These are phyloP conservation scores for Eragrostis tef DNA, from an alignment of 202 grass and related monocot species.

Conservation along the genomic window DNA sequence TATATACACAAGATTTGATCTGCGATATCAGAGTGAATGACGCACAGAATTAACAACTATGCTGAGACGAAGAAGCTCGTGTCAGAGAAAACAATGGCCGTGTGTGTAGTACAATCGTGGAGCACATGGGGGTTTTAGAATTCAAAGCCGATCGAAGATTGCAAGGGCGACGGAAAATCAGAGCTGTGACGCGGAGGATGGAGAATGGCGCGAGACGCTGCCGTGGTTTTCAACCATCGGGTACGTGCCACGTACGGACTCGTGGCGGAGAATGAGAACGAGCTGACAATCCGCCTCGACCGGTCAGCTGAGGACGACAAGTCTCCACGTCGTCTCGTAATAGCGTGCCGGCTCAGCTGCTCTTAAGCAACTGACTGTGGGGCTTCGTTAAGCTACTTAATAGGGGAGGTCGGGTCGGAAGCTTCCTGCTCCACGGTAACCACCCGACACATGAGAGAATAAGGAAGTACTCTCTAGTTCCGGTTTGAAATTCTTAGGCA, in stretches of 20 bases:
- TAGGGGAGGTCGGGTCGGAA: no score
- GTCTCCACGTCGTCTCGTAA: background rate
- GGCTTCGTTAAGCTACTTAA: no score
- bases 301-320: background rate
- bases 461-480: no score
- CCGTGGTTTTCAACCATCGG: background rate
- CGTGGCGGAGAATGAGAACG: background rate
- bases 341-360: background rate
- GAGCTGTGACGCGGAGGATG: constrained; percentile 36
- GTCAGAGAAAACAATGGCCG: background rate
- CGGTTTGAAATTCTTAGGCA: no score
- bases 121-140: background rate
- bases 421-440: no score
- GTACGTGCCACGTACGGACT: background rate
- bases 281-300: background rate
- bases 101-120: background rate
- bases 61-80: background rate
- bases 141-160: background rate
- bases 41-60: no score
- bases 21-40: no score
- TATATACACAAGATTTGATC: no score
- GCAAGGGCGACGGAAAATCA: constrained; percentile 3
- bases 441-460: no score
- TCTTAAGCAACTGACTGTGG: background rate
- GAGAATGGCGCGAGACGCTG: background rate